Conservation (phyloP, 2,329 filamentous ascomycete species). For the Fusarium neocosmosporiellum region DNA sequence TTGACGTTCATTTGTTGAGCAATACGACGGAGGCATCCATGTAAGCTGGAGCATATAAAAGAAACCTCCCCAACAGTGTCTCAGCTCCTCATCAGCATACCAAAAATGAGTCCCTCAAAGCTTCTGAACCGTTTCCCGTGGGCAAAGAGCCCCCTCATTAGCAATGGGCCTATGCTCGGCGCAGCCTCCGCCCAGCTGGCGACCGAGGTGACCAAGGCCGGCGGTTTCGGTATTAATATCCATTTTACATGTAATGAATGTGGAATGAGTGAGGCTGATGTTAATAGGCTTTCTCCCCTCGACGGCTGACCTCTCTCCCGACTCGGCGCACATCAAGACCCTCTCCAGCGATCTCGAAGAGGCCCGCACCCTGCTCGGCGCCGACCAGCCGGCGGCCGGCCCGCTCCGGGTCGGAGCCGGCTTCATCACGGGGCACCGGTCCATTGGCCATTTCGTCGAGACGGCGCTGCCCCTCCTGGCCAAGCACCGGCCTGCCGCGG, state of each 20-base stretch:
- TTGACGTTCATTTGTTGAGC: background rate
- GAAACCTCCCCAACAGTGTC: background rate
- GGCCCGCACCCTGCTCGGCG: conserved; percentile 42
- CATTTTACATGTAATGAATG: background rate
- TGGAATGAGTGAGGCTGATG: conserved; percentile 1
- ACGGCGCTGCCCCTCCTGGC: conserved; percentile 63
- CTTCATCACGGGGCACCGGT: conserved; percentile 67
- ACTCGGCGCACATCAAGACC: conserved; percentile 46
- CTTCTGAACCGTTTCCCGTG: conserved; percentile 47
- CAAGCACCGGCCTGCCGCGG: conserved; percentile 65
- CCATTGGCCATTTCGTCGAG: conserved; percentile 51
- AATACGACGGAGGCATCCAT: background rate
- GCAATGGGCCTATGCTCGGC: conserved; percentile 53
- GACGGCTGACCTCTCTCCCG: conserved; percentile 44
- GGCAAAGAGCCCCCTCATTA: conserved; percentile 45
- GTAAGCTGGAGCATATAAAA: conserved; percentile 6
- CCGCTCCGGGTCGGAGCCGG: conserved; percentile 66
- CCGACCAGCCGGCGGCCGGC: conserved; percentile 45
- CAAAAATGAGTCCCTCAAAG: conserved; percentile 40
- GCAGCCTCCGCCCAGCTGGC: conserved; percentile 48
- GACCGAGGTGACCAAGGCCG: conserved; percentile 52
- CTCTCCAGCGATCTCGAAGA: conserved; percentile 49
- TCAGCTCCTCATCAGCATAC: background rate
- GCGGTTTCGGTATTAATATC: conserved; percentile 49
- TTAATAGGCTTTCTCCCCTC: conserved; percentile 50